Percentiles rank a stretch among this genome's conserved stretches.
phyloP scores from a whole-genome alignment of 345 rosid genomes.

The Hypericum androsaemum region DNA sequence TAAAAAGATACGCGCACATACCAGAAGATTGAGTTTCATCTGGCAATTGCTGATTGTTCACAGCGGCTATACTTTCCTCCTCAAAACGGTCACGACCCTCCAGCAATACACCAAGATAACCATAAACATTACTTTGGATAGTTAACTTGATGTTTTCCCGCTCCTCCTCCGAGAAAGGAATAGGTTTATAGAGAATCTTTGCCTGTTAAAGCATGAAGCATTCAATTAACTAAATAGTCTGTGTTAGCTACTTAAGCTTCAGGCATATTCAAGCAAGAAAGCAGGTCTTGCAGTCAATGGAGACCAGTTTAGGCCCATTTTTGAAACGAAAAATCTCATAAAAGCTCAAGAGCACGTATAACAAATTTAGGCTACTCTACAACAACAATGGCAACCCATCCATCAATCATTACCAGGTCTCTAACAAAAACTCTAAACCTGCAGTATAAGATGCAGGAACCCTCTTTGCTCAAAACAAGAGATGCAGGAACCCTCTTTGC shows the following conservation, averaged over 20 bases:
- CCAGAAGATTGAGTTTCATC: constrained; percentile 27
- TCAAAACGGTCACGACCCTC: constrained; percentile 96
- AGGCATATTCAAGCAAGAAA: too few species aligned
- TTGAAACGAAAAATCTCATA: too few species aligned
- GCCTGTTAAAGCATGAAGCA: constrained; percentile 43
- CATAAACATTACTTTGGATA: constrained; percentile 82
- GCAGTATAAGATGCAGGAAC: too few species aligned
- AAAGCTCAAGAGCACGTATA: too few species aligned
- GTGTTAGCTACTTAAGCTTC: background rate
- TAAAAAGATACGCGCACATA: constrained; percentile 17
- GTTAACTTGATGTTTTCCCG: constrained; percentile 67
- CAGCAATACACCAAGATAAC: constrained; percentile 87
- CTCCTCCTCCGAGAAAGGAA: constrained; percentile 80
- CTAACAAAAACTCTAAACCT: background rate
- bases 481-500: too few species aligned
- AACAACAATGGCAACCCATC: too few species aligned
- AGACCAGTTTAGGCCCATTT: too few species aligned
- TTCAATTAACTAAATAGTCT: background rate
- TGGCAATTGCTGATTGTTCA: constrained; percentile 20
- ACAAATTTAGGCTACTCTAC: too few species aligned
- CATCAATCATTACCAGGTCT: too few species aligned
- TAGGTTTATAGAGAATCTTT: constrained; percentile 76
- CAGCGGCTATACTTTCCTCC: constrained; percentile 60
- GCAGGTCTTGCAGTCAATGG: too few species aligned
- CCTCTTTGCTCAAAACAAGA: too few species aligned